Conservation (phyloP, 192 early-diverging fungal species). For the Glomus cerebriforme region DNA sequence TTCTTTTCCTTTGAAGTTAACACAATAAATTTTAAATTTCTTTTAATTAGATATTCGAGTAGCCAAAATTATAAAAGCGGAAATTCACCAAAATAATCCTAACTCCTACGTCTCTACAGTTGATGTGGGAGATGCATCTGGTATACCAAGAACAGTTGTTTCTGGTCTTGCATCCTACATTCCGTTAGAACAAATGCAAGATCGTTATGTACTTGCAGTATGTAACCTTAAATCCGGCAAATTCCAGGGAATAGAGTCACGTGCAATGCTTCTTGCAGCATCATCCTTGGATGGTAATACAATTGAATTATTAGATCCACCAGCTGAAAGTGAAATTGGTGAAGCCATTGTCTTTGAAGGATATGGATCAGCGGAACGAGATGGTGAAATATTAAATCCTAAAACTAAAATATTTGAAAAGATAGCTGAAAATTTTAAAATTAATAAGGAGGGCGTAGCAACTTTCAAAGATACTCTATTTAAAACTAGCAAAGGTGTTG, state of each 20-base stretch:
- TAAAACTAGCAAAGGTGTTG: slow-evolving; percentile 46
- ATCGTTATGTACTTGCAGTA: slow-evolving; percentile 56
- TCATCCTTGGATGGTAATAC: slow-evolving; percentile 51
- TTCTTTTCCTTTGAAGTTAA: too few relatives aligned
- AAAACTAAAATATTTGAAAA: slow-evolving; percentile 70
- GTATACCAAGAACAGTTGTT: slow-evolving; percentile 61
- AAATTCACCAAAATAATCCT: slow-evolving; percentile 52
- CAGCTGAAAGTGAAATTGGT: slow-evolving; percentile 51
- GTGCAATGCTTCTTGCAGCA: slow-evolving; percentile 65
- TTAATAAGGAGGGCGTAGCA: slow-evolving; percentile 50
- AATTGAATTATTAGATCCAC: slow-evolving; percentile 61
- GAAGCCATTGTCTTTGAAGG: slow-evolving; percentile 60
- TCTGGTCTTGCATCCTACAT: slow-evolving; percentile 61
- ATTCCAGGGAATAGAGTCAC: slow-evolving; percentile 60
- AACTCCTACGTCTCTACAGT: slow-evolving; percentile 61
- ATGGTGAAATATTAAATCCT: slow-evolving; percentile 58
- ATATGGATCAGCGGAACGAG: slow-evolving; percentile 40
- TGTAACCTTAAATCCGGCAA: slow-evolving; percentile 65
- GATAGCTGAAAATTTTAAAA: slow-evolving; percentile 50
- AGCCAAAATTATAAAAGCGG: slow-evolving; percentile 58
- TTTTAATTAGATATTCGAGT: slow-evolving; percentile 61
- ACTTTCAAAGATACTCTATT: slow-evolving; percentile 59
- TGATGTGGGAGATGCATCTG: slow-evolving; percentile 55
- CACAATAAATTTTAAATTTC: slow-evolving; percentile 4
- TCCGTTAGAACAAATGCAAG: slow-evolving; percentile 56